Conservation (phyloP, 2,329 filamentous ascomycete species). For the Fusarium sororula region DNA sequence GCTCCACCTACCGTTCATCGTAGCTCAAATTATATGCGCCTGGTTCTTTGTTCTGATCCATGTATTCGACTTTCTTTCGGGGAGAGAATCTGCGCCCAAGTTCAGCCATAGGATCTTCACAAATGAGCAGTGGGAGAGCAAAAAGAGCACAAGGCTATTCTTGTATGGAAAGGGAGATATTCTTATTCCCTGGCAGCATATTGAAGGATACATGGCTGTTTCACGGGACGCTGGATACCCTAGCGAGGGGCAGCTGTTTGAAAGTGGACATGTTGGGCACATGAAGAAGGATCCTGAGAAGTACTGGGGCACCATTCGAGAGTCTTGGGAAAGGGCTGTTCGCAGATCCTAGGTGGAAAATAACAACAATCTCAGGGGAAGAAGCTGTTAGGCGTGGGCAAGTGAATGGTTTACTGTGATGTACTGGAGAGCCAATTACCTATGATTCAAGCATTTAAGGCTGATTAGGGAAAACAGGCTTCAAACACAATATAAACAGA, state of each 20-base stretch:
- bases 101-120: conserved; percentile 2
- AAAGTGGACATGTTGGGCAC: conserved; percentile 6
- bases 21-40: background rate
- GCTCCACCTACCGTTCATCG: background rate
- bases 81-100: background rate
- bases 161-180: background rate
- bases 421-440: too few relatives aligned
- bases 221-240: background rate
- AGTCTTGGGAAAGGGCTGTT: background rate
- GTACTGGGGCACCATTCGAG: background rate
- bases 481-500: too few relatives aligned
- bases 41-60: background rate
- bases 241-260: background rate
- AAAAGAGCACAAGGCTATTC: background rate
- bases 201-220: background rate
- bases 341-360: too few relatives aligned
- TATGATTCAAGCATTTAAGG: too few relatives aligned
- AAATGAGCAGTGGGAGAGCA: background rate
- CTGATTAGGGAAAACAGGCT: too few relatives aligned
- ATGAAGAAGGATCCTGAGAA: background rate
- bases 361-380: too few relatives aligned
- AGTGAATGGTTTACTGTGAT: rapidly evolving
- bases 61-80: background rate
- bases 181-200: background rate
- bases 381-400: too few relatives aligned